Evolutionary conservation across 2,329 filamentous ascomycete genomes (phyloP).

Genomic region (Colletotrichum salicis): DNA sequence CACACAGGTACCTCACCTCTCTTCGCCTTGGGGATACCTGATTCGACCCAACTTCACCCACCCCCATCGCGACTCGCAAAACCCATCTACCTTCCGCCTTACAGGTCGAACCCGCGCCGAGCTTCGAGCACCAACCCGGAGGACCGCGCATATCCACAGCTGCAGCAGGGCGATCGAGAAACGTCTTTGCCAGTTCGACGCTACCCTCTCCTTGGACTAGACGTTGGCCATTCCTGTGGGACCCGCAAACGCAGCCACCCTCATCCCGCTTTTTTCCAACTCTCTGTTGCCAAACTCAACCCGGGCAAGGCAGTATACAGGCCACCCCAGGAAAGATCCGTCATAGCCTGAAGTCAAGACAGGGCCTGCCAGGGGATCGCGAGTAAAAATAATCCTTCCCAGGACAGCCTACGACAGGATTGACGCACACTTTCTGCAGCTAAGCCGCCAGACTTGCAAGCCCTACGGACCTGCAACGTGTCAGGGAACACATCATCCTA

Average conservation of each 20-base stretch:
- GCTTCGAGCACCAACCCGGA: conserved; percentile 32
- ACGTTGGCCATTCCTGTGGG: conserved; percentile 43
- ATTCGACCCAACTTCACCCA: conserved; percentile 31
- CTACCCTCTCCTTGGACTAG: conserved; percentile 28
- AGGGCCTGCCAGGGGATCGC: conserved; percentile 46
- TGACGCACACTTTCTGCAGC: conserved; percentile 68
- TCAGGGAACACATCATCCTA: conserved; percentile 70
- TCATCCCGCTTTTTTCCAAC: conserved; percentile 41
- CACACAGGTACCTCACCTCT: conserved; percentile 24
- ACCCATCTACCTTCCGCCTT: conserved; percentile 15
- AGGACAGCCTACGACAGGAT: conserved; percentile 47
- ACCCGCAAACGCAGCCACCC: conserved; percentile 51
- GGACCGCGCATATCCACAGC: conserved; percentile 35
- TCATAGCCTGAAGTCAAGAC: conserved; percentile 58
- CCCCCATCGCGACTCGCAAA: conserved; percentile 26
- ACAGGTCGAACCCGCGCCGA: conserved; percentile 29
- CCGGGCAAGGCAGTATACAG: conserved; percentile 42
- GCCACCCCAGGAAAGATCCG: conserved; percentile 41
- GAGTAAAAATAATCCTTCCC: conserved; percentile 43
- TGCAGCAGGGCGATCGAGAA: conserved; percentile 36
- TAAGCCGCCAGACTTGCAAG: conserved; percentile 63
- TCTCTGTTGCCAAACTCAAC: conserved; percentile 38
- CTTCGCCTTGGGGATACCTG: conserved; percentile 22
- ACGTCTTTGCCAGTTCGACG: conserved; percentile 25
- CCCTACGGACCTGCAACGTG: conserved; percentile 69